phyloP scores from a whole-genome alignment of 1,284 basidiomycete genomes.

The Trametes hirsuta region DNA sequence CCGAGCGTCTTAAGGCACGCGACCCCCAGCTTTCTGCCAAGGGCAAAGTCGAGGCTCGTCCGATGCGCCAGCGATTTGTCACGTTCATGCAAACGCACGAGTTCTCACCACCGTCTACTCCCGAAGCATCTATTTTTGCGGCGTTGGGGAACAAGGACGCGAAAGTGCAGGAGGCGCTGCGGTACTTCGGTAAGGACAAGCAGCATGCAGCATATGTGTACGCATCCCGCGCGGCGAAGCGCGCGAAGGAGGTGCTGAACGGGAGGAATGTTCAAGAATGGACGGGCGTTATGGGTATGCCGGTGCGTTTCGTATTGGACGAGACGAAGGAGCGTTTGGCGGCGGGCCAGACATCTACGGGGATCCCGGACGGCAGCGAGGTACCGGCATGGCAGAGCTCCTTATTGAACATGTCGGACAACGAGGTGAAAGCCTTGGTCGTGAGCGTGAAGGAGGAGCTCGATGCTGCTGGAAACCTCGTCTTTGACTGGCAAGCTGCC shows the following conservation, averaged over 20 bases:
- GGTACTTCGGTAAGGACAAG: slow-evolving; percentile 54
- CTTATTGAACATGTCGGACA: slow-evolving; percentile 31
- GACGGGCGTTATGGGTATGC: slow-evolving; percentile 53
- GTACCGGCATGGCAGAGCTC: slow-evolving; percentile 31
- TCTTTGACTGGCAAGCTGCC: slow-evolving; percentile 27
- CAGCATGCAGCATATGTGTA: slow-evolving; percentile 46
- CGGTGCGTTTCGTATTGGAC: slow-evolving; percentile 55
- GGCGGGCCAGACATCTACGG: neutral
- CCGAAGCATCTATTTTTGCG: neutral
- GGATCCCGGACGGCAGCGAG: neutral
- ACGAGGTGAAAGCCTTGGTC: slow-evolving; percentile 30
- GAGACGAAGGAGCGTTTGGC: slow-evolving; percentile 44
- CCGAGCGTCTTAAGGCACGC: slow-evolving; percentile 24
- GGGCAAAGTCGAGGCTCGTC: slow-evolving; percentile 51
- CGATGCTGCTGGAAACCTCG: slow-evolving; percentile 25
- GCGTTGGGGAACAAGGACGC: slow-evolving; percentile 18
- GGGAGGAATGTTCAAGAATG: slow-evolving; percentile 57
- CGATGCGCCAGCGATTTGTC: slow-evolving; percentile 64
- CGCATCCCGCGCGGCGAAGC: slow-evolving; percentile 36
- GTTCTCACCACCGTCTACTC: slow-evolving; percentile 10
- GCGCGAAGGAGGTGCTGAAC: slow-evolving; percentile 50
- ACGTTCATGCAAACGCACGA: slow-evolving; percentile 36
- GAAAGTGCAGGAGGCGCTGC: slow-evolving; percentile 48
- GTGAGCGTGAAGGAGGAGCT: slow-evolving; percentile 34
- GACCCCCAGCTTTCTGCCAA: slow-evolving; percentile 34